Evolutionary conservation across 2,329 filamentous ascomycete species (phyloP), one percentile per base, ranked within the genome.

Genomic region (Trichoderma lentiforme): DNA sequence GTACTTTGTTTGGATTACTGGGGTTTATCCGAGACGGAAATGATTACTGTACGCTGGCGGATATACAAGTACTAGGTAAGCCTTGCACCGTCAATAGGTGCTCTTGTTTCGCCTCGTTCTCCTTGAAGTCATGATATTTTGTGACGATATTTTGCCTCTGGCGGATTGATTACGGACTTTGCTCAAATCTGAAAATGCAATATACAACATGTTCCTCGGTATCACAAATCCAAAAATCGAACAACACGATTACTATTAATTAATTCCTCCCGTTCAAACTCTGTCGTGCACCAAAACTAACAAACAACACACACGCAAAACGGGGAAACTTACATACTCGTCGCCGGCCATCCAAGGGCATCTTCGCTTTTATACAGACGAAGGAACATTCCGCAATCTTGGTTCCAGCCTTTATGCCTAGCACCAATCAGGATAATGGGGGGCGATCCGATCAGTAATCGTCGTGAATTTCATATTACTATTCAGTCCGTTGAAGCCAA

Each of bases 391-490:
- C n/a, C 43, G 8, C 43, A 21, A 21, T 51, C 43, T 12, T 21
- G 43, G n/a, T 9, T 21, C 47, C n/a, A 24, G 53, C 39, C 39
- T 18, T n/a, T 57, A 3, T 15, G 4, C 39, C 62, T 53, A 53
- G 43, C 39, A 65, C 62, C 14, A 21, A 65, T 51, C 3, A n/a
- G 43, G 62, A 65, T 3, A 24, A 65, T 3, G 62, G 26, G 26
- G 11, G 28, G 62, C 62, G n/a, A 65, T 66, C 30, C 9, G 67
- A 70, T 70, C 58, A 70, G 28, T 70, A 70, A 70, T 70, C 67
- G n/a, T 4, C 12, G 3, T 57, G 21, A 56, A 36, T 53, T 28
- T 53, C 11, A 26, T 66, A 69, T 69, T 69, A 69, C 56, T 69
- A 69, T 69, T 60, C 66, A 69, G 3, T 14, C 26, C 63, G 21